Percentiles rank a stretch among this genome's conserved stretches.
phyloP scores from a whole-genome alignment of 2,329 filamentous ascomycete genomes.

The Calonectria pseudoreteaudii region DNA sequence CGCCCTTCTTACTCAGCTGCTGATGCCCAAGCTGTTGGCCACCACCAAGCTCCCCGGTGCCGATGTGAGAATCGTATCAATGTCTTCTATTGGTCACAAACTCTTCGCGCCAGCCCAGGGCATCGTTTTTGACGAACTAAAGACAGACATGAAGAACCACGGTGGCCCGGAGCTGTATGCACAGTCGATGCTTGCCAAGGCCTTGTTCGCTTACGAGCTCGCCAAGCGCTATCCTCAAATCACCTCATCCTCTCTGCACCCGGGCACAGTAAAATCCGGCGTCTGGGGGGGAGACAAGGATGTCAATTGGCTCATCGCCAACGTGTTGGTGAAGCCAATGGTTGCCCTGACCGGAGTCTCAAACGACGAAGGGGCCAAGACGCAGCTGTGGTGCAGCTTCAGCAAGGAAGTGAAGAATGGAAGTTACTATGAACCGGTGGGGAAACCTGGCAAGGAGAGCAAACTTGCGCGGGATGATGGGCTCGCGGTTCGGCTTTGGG shows the following conservation, averaged over 20 bases:
- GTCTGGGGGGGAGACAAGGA: constrained; percentile 6
- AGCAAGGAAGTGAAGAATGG: constrained; percentile 12
- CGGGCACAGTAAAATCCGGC: constrained; percentile 5
- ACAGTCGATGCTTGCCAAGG: constrained; percentile 13
- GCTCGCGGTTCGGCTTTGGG: constrained; percentile 6
- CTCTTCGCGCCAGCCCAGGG: constrained; percentile 3
- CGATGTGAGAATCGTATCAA: constrained; percentile 20
- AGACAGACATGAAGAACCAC: constrained; percentile 2
- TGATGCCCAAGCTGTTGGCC: constrained; percentile 16
- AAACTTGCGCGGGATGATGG: constrained; percentile 8
- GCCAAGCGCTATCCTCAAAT: constrained; percentile 14
- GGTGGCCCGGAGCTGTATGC: constrained; percentile 9
- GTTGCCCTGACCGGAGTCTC: constrained; percentile 6
- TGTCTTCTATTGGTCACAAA: constrained; percentile 12
- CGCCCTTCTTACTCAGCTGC: constrained; percentile 16
- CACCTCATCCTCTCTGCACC: constrained; percentile 1
- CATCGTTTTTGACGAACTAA: constrained; percentile 13
- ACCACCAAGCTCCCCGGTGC: constrained; percentile 10
- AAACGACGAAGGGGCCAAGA: constrained; percentile 13
- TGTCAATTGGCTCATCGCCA: constrained; percentile 7
- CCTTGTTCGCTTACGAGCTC: constrained; percentile 15
- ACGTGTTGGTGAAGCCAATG: not conserved
- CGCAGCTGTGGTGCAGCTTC: constrained; percentile 19
- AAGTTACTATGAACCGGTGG: constrained; percentile 17
- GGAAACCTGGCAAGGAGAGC: constrained; percentile 6